Evolutionary conservation across 176 grass and related monocot genomes (phyloP).

Genomic region (Carex cristatella): DNA sequence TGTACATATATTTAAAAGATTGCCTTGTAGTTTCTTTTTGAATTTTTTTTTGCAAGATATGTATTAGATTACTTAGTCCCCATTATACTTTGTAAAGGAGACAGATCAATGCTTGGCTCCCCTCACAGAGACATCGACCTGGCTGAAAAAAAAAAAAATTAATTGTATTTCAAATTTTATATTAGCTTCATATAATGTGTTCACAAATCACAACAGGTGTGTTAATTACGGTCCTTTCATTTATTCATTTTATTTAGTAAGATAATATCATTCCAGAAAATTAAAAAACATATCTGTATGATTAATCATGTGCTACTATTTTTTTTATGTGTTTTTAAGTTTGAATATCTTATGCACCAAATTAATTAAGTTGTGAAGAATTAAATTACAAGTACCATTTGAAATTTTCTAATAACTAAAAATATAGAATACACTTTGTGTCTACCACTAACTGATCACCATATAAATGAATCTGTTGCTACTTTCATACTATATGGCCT

Average conservation of each 20-base stretch:
- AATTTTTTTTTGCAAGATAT: not conserved
- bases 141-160: not conserved
- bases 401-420: not conserved
- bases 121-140: not conserved
- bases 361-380: not conserved
- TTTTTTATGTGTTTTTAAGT: not conserved
- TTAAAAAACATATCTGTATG: too few relatives aligned
- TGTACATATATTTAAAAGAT: not conserved
- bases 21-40: not conserved
- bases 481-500: not conserved
- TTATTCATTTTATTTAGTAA: too few relatives aligned
- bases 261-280: too few relatives aligned
- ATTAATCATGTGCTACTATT: not conserved
- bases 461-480: not conserved
- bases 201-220: too few relatives aligned
- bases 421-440: not conserved
- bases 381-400: not conserved
- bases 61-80: not conserved
- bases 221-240: too few relatives aligned
- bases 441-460: not conserved
- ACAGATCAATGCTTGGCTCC: not conserved
- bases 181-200: too few relatives aligned
- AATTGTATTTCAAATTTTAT: too few relatives aligned
- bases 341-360: not conserved
- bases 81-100: not conserved